Conservation (phyloP, 192 early-diverging fungal genomes). For the Linnemannia hyalina region DNA sequence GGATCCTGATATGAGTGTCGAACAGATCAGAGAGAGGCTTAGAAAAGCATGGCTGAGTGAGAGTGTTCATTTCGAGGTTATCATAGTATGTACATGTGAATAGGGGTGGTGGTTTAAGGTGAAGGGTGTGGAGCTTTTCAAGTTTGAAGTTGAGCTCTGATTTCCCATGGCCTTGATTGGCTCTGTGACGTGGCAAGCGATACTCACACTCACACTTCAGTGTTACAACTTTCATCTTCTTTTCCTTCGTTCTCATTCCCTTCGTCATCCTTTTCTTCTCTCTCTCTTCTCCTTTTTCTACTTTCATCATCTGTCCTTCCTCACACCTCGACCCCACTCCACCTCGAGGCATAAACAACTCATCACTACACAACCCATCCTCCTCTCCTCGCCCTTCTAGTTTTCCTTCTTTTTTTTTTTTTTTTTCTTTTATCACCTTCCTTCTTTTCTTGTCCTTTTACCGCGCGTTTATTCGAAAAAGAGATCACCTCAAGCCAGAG, state of each 20-base stretch:
- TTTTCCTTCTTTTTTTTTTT: neutral
- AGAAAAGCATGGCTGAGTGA: neutral
- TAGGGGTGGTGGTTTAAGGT: neutral
- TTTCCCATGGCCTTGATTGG: neutral
- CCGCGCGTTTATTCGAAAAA: neutral
- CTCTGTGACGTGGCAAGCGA: slow-evolving; percentile 51
- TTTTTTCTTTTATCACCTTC: neutral
- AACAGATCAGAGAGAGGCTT: neutral
- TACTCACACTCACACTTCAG: neutral
- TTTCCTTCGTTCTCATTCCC: neutral
- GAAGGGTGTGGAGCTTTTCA: neutral
- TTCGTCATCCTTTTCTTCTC: neutral
- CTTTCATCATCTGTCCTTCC: slow-evolving; percentile 2
- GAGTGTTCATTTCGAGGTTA: neutral
- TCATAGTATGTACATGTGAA: neutral
- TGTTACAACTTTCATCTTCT: neutral
- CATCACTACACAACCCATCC: too few relatives aligned
- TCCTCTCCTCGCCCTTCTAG: neutral
- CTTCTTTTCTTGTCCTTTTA: neutral
- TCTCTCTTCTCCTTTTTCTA: neutral
- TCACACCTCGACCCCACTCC: neutral
- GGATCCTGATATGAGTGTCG: neutral
- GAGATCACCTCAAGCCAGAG: neutral
- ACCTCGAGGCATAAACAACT: neutral
- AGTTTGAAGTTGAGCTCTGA: too few relatives aligned